Conservation (phyloP, 495 filamentous ascomycete genomes). For the Tuber borchii region DNA sequence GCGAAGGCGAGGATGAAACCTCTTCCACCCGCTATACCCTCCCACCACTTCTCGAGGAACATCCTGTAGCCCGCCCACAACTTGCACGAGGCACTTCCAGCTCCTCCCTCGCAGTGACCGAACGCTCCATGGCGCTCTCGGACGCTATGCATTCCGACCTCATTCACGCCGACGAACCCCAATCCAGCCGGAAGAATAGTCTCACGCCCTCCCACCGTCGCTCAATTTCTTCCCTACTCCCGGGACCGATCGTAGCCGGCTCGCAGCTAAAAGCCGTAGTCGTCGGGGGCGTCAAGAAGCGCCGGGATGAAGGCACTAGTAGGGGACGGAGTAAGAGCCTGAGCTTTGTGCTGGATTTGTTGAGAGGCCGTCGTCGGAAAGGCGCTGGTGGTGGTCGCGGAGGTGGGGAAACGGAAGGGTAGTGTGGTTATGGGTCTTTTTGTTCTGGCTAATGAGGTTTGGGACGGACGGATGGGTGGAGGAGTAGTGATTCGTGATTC, state of each 20-base stretch:
- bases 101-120: background rate
- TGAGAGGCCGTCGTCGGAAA: background rate
- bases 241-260: conserved; percentile 33
- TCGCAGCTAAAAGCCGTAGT: conserved; percentile 33
- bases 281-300: conserved; percentile 11
- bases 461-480: background rate
- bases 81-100: background rate
- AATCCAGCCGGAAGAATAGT: background rate
- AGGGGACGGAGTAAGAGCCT: conserved; percentile 24
- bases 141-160: conserved; percentile 2
- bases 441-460: background rate
- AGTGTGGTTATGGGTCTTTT: background rate
- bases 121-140: background rate
- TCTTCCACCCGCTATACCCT: background rate
- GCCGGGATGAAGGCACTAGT: background rate
- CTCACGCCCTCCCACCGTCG: conserved; percentile 9
- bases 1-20: background rate
- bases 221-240: conserved; percentile 17
- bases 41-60: background rate
- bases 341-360: conserved; percentile 24
- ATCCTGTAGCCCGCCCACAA: background rate
- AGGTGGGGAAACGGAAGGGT: conserved; percentile 3
- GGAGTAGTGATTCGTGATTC: background rate
- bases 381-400: conserved; percentile 3
- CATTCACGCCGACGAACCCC: conserved; percentile 2